Percentiles rank a stretch among this genome's conserved stretches.
These are phyloP conservation scores for Fusarium redolens DNA, from an alignment of 2,329 filamentous ascomycete genomes.

Conservation along the genomic window DNA sequence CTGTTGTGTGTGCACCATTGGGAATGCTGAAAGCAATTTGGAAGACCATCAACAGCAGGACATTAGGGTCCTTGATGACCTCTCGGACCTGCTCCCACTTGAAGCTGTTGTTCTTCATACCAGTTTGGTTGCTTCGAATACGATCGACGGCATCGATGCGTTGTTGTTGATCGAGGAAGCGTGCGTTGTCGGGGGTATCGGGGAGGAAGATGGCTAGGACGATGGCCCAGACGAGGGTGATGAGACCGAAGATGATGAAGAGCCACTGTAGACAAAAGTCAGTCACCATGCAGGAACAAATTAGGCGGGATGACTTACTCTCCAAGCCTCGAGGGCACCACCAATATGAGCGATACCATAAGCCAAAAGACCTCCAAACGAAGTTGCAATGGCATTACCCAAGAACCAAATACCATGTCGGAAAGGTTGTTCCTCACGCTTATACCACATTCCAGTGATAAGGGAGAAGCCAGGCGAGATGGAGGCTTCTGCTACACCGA, in stretches of 20 bases:
- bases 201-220: slow-evolving; percentile 31
- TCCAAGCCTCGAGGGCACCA: slow-evolving; percentile 25
- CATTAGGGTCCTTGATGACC: slow-evolving; percentile 33
- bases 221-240: slow-evolving; percentile 33
- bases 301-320: slow-evolving; percentile 4
- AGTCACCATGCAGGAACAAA: background rate
- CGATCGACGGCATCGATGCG: slow-evolving; percentile 27
- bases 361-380: slow-evolving; percentile 34
- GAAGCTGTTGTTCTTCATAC: slow-evolving; percentile 34
- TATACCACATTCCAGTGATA: slow-evolving; percentile 44
- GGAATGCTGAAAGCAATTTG: slow-evolving; percentile 37
- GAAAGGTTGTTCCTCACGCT: slow-evolving; percentile 38
- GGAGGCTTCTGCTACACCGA: slow-evolving; percentile 39
- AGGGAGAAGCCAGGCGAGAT: slow-evolving; percentile 39
- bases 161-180: slow-evolving; percentile 30
- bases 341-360: slow-evolving; percentile 40
- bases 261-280: slow-evolving; percentile 12
- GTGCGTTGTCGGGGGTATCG: slow-evolving; percentile 28
- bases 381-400: slow-evolving; percentile 36
- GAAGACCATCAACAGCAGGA: slow-evolving; percentile 36
- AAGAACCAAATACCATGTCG: slow-evolving; percentile 42
- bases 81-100: slow-evolving; percentile 41
- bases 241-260: slow-evolving; percentile 39
- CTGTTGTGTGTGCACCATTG: slow-evolving; percentile 37
- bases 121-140: slow-evolving; percentile 35